Conservation (phyloP, 179 eudicot species). For the Heliamphora pulchella region DNA sequence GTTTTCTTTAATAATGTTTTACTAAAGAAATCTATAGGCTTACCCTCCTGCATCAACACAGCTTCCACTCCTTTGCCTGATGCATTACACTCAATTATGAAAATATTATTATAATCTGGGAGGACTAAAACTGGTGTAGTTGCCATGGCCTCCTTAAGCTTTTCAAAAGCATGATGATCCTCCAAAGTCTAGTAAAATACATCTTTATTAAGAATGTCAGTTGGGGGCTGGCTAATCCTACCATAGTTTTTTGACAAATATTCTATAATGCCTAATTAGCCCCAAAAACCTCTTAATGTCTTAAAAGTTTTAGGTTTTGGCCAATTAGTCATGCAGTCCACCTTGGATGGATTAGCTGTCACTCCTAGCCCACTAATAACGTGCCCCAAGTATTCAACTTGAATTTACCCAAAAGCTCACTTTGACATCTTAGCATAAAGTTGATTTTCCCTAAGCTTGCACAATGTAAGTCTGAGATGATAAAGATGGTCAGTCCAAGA, state of each 20-base stretch:
- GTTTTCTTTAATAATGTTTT: too few relatives aligned
- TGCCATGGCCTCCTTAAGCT: background rate
- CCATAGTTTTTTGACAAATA: background rate
- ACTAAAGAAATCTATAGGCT: background rate
- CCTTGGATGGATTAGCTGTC: background rate
- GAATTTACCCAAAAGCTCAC: background rate
- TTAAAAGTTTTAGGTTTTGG: background rate
- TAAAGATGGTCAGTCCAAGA: background rate
- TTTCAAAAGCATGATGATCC: background rate
- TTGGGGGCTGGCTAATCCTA: background rate
- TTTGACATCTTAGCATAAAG: background rate
- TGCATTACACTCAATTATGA: background rate
- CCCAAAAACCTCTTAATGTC: background rate
- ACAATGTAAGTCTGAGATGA: rapidly evolving
- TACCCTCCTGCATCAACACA: background rate
- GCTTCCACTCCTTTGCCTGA: background rate
- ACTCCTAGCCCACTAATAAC: background rate
- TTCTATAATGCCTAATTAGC: background rate
- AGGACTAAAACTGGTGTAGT: background rate
- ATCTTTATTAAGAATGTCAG: background rate
- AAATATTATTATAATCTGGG: background rate
- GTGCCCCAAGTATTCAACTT: background rate
- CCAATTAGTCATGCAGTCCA: background rate
- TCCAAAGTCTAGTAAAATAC: background rate
- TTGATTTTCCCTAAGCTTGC: background rate